phyloP scores from a whole-genome alignment of 306 rosid species.

The Datisca glomerata region DNA sequence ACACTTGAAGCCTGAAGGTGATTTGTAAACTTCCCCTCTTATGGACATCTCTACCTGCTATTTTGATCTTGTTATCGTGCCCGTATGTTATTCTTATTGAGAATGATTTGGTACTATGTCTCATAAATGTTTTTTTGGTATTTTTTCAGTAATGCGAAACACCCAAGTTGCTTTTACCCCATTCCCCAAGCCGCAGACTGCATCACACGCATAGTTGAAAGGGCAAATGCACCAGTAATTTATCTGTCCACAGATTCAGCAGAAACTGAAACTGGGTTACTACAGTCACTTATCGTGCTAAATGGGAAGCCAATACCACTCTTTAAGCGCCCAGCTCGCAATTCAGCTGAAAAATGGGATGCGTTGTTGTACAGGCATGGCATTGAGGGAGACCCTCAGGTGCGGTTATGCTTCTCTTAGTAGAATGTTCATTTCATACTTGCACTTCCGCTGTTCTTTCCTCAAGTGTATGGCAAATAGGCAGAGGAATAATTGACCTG shows the following conservation, averaged over 20 bases:
- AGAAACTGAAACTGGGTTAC: conserved; percentile 74
- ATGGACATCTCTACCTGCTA: no score
- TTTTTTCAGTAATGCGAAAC: conserved; percentile 65
- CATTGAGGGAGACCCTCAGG: conserved; percentile 73
- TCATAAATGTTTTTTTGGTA: conserved; percentile 15
- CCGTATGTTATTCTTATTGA: no score
- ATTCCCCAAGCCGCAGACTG: conserved; percentile 97
- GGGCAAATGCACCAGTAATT: conserved; percentile 49
- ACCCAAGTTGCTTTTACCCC: conserved; percentile 89
- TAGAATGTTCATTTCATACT: no score
- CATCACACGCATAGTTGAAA: conserved; percentile 51
- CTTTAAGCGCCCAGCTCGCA: conserved; percentile 73
- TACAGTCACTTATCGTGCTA: conserved; percentile 67
- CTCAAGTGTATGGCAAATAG: no score
- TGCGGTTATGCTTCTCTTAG: conserved; percentile 15
- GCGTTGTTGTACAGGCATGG: conserved; percentile 78
- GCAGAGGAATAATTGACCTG: background rate
- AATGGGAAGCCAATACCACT: conserved; percentile 70
- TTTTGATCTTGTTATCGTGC: no score
- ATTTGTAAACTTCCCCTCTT: no score
- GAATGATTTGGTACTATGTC: background rate
- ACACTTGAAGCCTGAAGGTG: no score
- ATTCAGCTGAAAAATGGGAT: conserved; percentile 96
- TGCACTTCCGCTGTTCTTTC: no score
- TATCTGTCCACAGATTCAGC: conserved; percentile 97